Conservation (phyloP, 2,329 filamentous ascomycete genomes). For the Alternaria postmessia region DNA sequence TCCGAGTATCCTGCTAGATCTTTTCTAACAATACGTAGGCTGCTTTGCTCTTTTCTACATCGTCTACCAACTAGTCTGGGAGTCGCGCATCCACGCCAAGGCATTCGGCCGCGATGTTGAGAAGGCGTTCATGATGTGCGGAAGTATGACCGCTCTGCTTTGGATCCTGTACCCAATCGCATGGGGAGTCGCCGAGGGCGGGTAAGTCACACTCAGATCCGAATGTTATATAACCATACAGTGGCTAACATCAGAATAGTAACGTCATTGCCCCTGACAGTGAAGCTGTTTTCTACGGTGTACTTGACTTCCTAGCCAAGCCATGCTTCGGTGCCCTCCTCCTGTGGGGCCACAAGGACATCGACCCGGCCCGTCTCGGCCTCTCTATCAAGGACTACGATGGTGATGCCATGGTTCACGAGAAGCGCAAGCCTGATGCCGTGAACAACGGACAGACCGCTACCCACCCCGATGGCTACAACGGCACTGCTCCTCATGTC, state of each 20-base stretch:
- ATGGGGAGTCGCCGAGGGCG: conserved; percentile 68
- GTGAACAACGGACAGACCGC: not conserved
- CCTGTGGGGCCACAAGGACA: conserved; percentile 69
- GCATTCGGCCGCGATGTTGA: conserved; percentile 63
- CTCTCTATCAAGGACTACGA: conserved; percentile 60
- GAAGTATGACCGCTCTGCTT: conserved; percentile 66
- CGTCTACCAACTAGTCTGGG: conserved; percentile 65
- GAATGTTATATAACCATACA: too few species aligned
- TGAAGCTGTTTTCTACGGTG: conserved; percentile 73
- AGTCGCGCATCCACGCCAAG: conserved; percentile 65
- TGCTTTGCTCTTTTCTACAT: conserved; percentile 65
- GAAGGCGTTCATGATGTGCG: conserved; percentile 63
- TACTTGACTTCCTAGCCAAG: conserved; percentile 72
- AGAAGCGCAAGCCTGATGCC: conserved; percentile 27
- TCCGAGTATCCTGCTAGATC: not conserved
- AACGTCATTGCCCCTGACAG: conserved; percentile 72
- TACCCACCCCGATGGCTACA: conserved; percentile 1
- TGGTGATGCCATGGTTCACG: conserved; percentile 40
- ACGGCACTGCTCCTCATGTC: conserved; percentile 1
- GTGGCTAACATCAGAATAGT: conserved; percentile 50
- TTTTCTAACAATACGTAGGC: conserved; percentile 22
- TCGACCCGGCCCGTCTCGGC: conserved; percentile 66
- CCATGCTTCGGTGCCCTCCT: conserved; percentile 69
- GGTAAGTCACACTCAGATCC: not conserved
- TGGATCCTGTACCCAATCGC: conserved; percentile 70